Base-by-base conservation (phyloP, 2,329 filamentous ascomycete genomes). In the Ophiobolus disseminans region DNA sequence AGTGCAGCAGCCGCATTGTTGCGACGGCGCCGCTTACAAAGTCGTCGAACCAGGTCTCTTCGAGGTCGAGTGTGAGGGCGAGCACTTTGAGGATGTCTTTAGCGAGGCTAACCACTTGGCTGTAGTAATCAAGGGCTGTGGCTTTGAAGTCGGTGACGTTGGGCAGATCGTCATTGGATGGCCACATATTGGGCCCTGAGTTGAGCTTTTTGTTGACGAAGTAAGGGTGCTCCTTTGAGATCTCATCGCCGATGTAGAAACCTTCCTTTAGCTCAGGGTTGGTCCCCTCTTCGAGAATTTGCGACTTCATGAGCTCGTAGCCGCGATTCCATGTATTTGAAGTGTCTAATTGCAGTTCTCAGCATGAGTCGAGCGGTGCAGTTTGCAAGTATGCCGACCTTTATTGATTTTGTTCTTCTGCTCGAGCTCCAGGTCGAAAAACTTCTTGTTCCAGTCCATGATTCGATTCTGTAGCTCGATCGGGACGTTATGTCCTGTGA, bases 201-300 rank as follows among this genome's bases (percentile, higher is more conserved):
- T 74, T 74, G 21, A 75, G 59, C 36, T 72, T 73, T 48, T 73
- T 70, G 42, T 71, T 60, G 4, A 72, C 5, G 40, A 70, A 73
- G 56, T 75, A 73, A 1, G 70, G 72, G 41, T 76, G 73, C 5
- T 71, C 61, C 25, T 56, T 58, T 1, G 73, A 55, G 19, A 77
- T 73, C 38, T 78, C 75, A 35, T 74, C 70, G 45, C 75, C 74
- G 23, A 78, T 73, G 55, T 75, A 76, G 22, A 48, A 42, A 1
- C 75, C 75, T 49, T 77, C 75, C 50, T 78, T 78, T 3, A 76
- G 63, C 23, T 79, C 76, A 2, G 75, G 75, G 3, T 69, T 62
- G 17, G 73, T 74, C 21, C 74, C 75, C 25, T 63, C 59, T 58
- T 78, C 75, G 8, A 77, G 63, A 45, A 76, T 75, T 48, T 78